Evolutionary conservation across 2,329 filamentous ascomycete genomes (phyloP).

Genomic region (Penicillium janthinellum): DNA sequence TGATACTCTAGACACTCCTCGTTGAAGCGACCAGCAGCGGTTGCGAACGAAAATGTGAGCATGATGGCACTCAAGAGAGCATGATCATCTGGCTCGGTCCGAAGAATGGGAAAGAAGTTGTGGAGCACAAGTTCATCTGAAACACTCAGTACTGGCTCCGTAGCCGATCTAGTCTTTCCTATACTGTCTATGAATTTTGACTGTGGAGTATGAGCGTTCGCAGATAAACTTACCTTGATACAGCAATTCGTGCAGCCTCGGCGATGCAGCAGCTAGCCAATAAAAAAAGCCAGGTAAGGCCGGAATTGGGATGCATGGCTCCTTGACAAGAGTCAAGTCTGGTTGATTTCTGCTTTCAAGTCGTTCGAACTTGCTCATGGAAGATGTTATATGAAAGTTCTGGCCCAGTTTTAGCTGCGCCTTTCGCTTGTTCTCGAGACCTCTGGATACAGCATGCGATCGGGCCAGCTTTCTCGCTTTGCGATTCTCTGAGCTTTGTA

Average conservation of each 20-base stretch:
- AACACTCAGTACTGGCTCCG: conserved; percentile 44
- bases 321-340: too few species aligned
- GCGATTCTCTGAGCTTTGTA: conserved; percentile 24
- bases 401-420: conserved; percentile 26
- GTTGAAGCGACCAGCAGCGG: conserved; percentile 9
- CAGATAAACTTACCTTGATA: conserved; percentile 1
- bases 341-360: background rate
- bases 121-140: conserved; percentile 42
- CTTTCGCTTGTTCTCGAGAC: conserved; percentile 33
- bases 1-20: conserved; percentile 44
- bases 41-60: conserved; percentile 43
- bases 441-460: conserved; percentile 36
- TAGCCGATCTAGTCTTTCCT: background rate
- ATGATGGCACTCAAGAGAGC: conserved; percentile 46
- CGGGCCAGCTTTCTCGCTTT: conserved; percentile 28
- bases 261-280: conserved; percentile 4
- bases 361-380: background rate
- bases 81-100: conserved; percentile 35
- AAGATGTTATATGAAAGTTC: conserved; percentile 29
- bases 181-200: background rate
- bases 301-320: background rate
- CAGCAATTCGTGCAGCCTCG: background rate
- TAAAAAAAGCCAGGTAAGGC: background rate
- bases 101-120: conserved; percentile 42
- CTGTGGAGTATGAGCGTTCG: background rate